Conservation (phyloP, 805 yeast species). For the Kodamaea lidongshanica region DNA sequence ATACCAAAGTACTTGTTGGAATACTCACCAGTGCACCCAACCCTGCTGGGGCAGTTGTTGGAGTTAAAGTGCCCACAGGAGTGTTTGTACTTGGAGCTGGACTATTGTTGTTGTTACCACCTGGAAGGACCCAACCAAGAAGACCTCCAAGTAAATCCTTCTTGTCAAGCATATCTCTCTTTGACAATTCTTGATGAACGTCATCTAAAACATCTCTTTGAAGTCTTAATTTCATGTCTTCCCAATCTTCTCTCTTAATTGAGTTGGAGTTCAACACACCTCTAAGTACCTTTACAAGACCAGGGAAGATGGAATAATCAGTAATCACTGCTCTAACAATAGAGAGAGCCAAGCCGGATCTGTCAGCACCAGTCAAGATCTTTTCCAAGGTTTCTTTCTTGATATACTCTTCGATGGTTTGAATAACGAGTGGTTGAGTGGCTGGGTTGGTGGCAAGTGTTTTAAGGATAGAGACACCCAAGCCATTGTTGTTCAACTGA, state of each 20-base stretch:
- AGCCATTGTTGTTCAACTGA: constrained; percentile 16
- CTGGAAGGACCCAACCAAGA: not conserved
- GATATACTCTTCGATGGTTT: constrained; percentile 15
- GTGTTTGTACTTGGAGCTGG: too few relatives aligned
- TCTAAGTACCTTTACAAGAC: constrained; percentile 11
- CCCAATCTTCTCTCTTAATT: constrained; percentile 2
- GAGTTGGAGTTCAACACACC: constrained; percentile 5
- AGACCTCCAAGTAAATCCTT: constrained; percentile 3
- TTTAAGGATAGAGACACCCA: constrained; percentile 13
- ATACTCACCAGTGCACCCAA: too few relatives aligned
- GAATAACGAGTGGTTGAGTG: constrained; percentile 14
- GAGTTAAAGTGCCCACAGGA: too few relatives aligned
- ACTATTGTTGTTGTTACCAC: too few relatives aligned
- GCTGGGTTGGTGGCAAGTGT: constrained; percentile 11
- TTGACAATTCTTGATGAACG: too few relatives aligned
- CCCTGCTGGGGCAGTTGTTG: too few relatives aligned
- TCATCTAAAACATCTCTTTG: constrained; percentile 5
- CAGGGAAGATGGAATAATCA: constrained; percentile 15
- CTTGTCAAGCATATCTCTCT: constrained; percentile 2
- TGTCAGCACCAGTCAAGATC: constrained; percentile 13
- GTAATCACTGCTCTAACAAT: constrained; percentile 15
- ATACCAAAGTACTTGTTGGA: too few relatives aligned
- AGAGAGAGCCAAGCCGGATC: constrained; percentile 17
- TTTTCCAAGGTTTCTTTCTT: constrained; percentile 12
- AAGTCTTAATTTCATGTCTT: too few relatives aligned